Conservation (phyloP, 2,329 filamentous ascomycete genomes). For the Fusarium subglutinans region DNA sequence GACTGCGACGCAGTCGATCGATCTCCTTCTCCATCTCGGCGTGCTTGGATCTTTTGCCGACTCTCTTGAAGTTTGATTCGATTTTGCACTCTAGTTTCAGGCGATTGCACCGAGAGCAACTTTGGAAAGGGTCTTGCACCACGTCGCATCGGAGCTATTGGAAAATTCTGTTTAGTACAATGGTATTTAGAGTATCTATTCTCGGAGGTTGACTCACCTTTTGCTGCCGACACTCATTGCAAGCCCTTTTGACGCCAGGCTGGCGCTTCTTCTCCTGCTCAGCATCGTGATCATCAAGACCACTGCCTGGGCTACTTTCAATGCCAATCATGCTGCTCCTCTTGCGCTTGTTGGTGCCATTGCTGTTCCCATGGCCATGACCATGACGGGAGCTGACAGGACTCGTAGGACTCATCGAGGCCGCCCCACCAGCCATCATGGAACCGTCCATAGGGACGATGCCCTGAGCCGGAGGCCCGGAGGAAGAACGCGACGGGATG, state of each 20-base stretch:
- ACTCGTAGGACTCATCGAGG: conserved; percentile 64
- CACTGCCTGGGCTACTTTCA: conserved; percentile 70
- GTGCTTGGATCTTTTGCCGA: conserved; percentile 84
- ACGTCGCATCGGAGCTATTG: conserved; percentile 82
- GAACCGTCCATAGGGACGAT: conserved; percentile 57
- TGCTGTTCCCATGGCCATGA: conserved; percentile 55
- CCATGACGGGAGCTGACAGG: conserved; percentile 61
- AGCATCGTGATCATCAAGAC: conserved; percentile 61
- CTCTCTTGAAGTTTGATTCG: conserved; percentile 86
- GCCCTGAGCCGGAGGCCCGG: conserved; percentile 26
- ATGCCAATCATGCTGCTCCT: conserved; percentile 59
- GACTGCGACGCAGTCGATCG: conserved; percentile 70
- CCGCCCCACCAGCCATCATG: conserved; percentile 57
- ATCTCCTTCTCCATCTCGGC: conserved; percentile 89
- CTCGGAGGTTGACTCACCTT: conserved; percentile 67
- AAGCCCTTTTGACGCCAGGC: conserved; percentile 79
- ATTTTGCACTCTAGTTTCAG: conserved; percentile 86
- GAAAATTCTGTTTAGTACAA: conserved; percentile 11
- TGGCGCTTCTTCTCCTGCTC: conserved; percentile 71
- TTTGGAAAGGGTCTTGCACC: conserved; percentile 80
- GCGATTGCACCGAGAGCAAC: conserved; percentile 80
- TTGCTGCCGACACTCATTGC: conserved; percentile 86
- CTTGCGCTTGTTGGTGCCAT: conserved; percentile 64
- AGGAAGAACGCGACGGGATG: conserved; percentile 16
- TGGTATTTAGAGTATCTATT: background rate